Evolutionary conservation across 768 basidiomycete genomes (phyloP), one percentile per base, ranked within the genome.

Genomic region (Vararia minispora): DNA sequence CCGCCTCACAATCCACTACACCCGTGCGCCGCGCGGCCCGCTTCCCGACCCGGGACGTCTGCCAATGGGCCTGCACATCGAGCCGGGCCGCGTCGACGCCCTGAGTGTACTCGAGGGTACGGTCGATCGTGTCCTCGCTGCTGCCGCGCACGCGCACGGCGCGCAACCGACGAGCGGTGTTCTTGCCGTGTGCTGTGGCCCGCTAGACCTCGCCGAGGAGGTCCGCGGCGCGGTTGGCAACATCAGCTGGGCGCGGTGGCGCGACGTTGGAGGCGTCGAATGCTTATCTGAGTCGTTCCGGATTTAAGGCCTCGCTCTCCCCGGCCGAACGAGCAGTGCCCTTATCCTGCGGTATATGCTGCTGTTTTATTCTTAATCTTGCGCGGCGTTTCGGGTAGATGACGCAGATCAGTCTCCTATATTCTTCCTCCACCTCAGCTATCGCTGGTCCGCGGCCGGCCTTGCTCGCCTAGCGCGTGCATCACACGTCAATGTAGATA

Each of bases 181-280:
- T 12, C 44, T 69, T 21, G 56, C 69, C 5, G 65, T 63, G 9
- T 60, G 63, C 34, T 68, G 68, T 45, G 66, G 66, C 1, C 68
- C 66, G 0, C 46, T 51, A 6, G 47, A 54, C 6, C 55, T 69
- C 33, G 59, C 56, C 2, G 63, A 69, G 13, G 58, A 63, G 24
- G 58, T 57, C 25, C 41, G 58, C 17, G 45, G 53, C 25, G 59
- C 55, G 1, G 63, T 69, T 31, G 53, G 57, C 3, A 46, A 43
- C 14, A 52, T 69, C 24, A 49, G 52, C 56, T 41, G 48, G 40
- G 25, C 23, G n/a, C 28, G 43, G 4, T 24, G 65, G 47, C 25
- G 61, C 14, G 40, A 41, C 14, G 45, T 47, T 3, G 47, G 47
- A 3, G 47, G 47, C 25, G 41, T 48, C n/a, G 47, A 48, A n/a